phyloP scores from a whole-genome alignment of 202 grass and related monocot species.

The Dendrocalamus latiflorus region DNA sequence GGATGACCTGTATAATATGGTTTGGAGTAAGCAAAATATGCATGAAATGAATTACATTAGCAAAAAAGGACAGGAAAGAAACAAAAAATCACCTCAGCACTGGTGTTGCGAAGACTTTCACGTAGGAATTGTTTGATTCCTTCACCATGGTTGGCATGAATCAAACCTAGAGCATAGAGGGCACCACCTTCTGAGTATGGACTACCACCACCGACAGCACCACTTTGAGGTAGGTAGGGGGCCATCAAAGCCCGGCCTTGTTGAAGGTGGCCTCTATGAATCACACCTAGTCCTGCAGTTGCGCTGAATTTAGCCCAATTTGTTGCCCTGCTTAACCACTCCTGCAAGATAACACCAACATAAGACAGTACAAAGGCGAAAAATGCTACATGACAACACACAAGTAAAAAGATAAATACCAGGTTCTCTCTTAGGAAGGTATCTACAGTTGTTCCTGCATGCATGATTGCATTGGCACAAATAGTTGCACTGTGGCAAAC shows the following conservation, averaged over 20 bases:
- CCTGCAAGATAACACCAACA: slow-evolving; percentile 44
- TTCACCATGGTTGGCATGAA: slow-evolving; percentile 99
- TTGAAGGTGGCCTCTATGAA: slow-evolving; percentile 97
- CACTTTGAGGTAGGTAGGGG: slow-evolving; percentile 96
- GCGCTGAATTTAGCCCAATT: slow-evolving; percentile 99
- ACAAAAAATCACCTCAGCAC: slow-evolving; percentile 65
- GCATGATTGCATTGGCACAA: slow-evolving; percentile 98
- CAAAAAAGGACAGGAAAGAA: background rate
- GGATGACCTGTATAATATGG: slow-evolving; percentile 67
- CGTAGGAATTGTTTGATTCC: slow-evolving; percentile 97
- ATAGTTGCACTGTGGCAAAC: slow-evolving; percentile 99
- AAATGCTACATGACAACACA: slow-evolving; percentile 3
- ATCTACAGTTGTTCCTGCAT: slow-evolving; percentile 98
- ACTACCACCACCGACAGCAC: slow-evolving; percentile 87
- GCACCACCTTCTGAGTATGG: slow-evolving; percentile 99
- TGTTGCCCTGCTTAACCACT: slow-evolving; percentile 98
- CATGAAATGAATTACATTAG: slow-evolving; percentile 1
- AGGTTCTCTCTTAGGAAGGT: slow-evolving; percentile 98
- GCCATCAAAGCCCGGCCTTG: slow-evolving; percentile 98
- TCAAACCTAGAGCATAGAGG: slow-evolving; percentile 91
- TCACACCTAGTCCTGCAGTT: slow-evolving; percentile 91
- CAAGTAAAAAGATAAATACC: slow-evolving; percentile 39
- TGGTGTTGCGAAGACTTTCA: slow-evolving; percentile 90
- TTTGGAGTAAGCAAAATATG: slow-evolving; percentile 16
- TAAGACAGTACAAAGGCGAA: background rate